These are phyloP conservation scores for Nicotiana tomentosiformis DNA, from an alignment of 257 asterid genomes.

Conservation along the genomic window DNA sequence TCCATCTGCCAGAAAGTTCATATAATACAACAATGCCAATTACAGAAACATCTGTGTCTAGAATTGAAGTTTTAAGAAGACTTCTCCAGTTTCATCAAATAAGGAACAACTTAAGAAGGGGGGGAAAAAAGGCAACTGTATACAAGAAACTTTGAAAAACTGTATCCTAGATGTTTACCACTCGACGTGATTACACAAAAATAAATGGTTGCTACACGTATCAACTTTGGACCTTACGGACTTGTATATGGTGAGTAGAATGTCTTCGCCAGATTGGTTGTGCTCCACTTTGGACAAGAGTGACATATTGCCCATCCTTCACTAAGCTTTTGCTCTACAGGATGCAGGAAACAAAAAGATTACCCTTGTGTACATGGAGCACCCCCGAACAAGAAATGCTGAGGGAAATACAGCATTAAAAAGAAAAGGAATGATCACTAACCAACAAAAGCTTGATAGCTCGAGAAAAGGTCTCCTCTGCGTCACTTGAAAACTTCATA, in stretches of 20 bases:
- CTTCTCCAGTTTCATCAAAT: not conserved
- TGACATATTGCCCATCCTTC: slow-evolving; percentile 71
- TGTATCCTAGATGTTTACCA: not conserved
- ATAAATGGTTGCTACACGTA: slow-evolving; percentile 9
- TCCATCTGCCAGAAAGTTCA: not conserved
- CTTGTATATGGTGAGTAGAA: slow-evolving; percentile 95
- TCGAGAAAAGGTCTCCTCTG: slow-evolving; percentile 85
- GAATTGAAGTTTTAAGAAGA: not conserved
- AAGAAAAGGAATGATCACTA: slow-evolving; percentile 15
- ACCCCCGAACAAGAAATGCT: not conserved
- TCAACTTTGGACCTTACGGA: slow-evolving; percentile 72
- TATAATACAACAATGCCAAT: not conserved
- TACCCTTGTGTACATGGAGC: not conserved
- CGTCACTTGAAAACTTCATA: slow-evolving; percentile 82
- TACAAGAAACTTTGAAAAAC: not conserved
- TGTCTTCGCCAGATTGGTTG: slow-evolving; percentile 98
- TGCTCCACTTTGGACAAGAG: slow-evolving; percentile 97
- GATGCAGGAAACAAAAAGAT: not conserved
- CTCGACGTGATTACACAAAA: not conserved
- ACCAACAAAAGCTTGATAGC: slow-evolving; percentile 84
- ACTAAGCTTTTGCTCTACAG: slow-evolving; percentile 59
- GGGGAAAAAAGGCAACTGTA: not conserved
- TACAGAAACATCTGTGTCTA: not conserved
- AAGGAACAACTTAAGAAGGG: not conserved
- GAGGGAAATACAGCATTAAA: not conserved